Evolutionary conservation across 1,284 basidiomycete species (phyloP).

Genomic region (Marasmius sp.): DNA sequence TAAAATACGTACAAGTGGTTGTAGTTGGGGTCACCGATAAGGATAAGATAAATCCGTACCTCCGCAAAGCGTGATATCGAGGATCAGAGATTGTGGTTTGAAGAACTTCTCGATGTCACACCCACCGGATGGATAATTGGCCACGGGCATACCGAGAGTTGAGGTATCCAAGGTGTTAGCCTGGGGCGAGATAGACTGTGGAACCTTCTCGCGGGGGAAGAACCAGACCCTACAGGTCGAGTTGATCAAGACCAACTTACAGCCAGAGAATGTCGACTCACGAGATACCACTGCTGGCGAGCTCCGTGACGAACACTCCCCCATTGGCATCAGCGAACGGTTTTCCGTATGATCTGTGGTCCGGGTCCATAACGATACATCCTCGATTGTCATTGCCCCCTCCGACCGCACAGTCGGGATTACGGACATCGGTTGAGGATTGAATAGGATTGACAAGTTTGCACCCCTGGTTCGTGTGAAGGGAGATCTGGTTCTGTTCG

Average conservation of each 20-base stretch:
- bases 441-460: conserved; percentile 48
- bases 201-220: conserved; percentile 63
- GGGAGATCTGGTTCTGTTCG: conserved; percentile 61
- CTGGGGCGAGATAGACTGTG: conserved; percentile 51
- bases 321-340: conserved; percentile 66
- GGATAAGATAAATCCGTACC: conserved; percentile 33
- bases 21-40: no score
- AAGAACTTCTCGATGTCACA: conserved; percentile 67
- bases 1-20: neutral
- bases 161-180: conserved; percentile 60
- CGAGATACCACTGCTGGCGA: conserved; percentile 67
- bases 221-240: conserved; percentile 68
- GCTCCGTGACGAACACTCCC: conserved; percentile 73
- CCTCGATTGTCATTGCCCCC: conserved; percentile 55
- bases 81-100: conserved; percentile 62
- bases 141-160: conserved; percentile 65
- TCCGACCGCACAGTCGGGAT: conserved; percentile 59
- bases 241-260: conserved; percentile 3
- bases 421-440: conserved; percentile 51
- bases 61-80: conserved; percentile 78
- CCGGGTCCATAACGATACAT: conserved; percentile 58
- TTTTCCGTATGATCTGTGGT: conserved; percentile 57
- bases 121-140: conserved; percentile 60
- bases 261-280: conserved; percentile 29
- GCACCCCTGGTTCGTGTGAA: conserved; percentile 67